Base-by-base conservation (phyloP, 2,329 filamentous ascomycete species). In the Talaromyces sp. region DNA sequence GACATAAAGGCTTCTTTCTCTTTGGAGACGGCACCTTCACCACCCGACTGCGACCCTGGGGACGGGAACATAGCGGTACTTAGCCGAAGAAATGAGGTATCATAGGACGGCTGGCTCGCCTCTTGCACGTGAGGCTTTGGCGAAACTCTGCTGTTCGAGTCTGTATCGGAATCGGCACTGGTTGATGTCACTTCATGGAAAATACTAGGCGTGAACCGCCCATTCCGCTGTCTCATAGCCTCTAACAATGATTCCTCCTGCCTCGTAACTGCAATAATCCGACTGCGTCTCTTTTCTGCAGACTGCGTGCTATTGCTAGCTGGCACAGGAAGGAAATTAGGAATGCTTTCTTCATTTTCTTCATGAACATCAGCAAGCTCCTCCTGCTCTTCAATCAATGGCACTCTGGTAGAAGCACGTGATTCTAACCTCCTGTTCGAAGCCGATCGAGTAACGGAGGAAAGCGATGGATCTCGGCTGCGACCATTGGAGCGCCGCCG, bases 231-330 rank as follows among this genome's bases (percentile, higher is more conserved):
- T 59, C 82, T 75, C 70, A 84, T 78, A 1, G 81, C 79, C 66
- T 81, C 81, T 3, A 84, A 70, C 1, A 84, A 73, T 47, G 78
- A 74, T 63, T 83, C 80, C 69, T 84, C 82, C 67, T 83, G 81
- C 60, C 79, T 73, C 0, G 82, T 84, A 30, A 84, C 82, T 14
- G 80, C 78, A 71, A 84, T 83, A 23, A 83, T 70, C 50, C 78
- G 76, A 63, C 79, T 80, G 63, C 78, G 73, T 57, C 76, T 70
- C 62, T 77, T 73, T 16, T 66, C 68, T 23, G 56, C 42, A 30
- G 62, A 60, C 44, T 64, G 42, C 14, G 56, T 54, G 27, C 44
- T 53, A 6, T 12, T 36, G 28, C 51, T 36, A 2, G 52, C 33
- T 10, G 54, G 52, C 10, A 47, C 40, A 18, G 40, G 52, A 14